A percentile compares a stretch with the other conserved stretches of the same genome.
Conservation (phyloP, 2,329 filamentous ascomycete genomes). For the Pochonia chlamydosporia region DNA sequence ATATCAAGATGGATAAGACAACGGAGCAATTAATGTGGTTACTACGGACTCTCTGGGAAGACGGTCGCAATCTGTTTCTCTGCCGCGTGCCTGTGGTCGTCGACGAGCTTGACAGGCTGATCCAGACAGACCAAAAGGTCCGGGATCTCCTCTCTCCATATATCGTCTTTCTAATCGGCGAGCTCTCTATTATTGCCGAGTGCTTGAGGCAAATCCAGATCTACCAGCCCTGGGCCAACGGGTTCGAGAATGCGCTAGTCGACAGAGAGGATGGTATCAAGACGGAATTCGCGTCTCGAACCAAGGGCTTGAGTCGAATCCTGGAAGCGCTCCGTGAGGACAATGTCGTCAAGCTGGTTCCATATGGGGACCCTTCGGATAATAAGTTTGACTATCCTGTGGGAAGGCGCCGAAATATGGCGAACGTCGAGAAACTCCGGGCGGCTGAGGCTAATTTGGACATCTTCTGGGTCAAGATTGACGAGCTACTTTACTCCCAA, state of each 20-base stretch:
- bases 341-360: slow-evolving; percentile 9
- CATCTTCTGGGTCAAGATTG: slow-evolving; percentile 7
- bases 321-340: slow-evolving; percentile 11
- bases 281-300: slow-evolving; percentile 17
- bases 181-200: slow-evolving; percentile 39
- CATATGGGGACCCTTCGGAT: slow-evolving; percentile 26
- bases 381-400: slow-evolving; percentile 36
- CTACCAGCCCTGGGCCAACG: slow-evolving; percentile 42
- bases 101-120: slow-evolving; percentile 42
- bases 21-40: slow-evolving; percentile 29
- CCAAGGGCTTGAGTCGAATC: slow-evolving; percentile 9
- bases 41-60: slow-evolving; percentile 31
- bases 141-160: slow-evolving; percentile 30
- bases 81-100: slow-evolving; percentile 28
- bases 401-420: slow-evolving; percentile 38
- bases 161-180: slow-evolving; percentile 31
- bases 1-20: slow-evolving; percentile 14
- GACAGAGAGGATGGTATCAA: slow-evolving; percentile 19
- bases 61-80: slow-evolving; percentile 24
- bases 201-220: slow-evolving; percentile 37
- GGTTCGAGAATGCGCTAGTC: slow-evolving; percentile 26
- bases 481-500: background rate
- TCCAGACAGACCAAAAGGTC: slow-evolving; percentile 29
- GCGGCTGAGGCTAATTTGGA: slow-evolving; percentile 32
- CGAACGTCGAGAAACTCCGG: slow-evolving; percentile 37